phyloP scores from a whole-genome alignment of 495 filamentous ascomycete genomes.

The Aspergillus affinis region DNA sequence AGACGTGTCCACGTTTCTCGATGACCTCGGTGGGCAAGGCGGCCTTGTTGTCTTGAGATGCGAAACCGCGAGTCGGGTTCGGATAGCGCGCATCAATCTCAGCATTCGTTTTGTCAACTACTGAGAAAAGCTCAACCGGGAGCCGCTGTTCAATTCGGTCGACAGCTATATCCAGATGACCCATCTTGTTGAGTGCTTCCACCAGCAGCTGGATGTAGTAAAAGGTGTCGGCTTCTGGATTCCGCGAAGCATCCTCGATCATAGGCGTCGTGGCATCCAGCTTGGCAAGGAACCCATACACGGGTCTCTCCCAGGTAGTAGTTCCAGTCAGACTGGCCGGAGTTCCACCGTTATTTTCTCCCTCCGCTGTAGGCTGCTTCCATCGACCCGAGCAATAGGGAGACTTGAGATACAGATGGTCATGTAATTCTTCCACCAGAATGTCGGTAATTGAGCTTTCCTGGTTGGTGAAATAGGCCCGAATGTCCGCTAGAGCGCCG shows the following conservation, averaged over 20 bases:
- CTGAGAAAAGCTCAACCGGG: slow-evolving; percentile 88
- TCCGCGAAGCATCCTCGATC: slow-evolving; percentile 82
- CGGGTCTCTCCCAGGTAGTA: slow-evolving; percentile 55
- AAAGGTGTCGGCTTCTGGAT: slow-evolving; percentile 92
- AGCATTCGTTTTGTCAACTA: slow-evolving; percentile 91
- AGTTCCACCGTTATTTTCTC: slow-evolving; percentile 59
- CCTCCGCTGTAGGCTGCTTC: slow-evolving; percentile 59
- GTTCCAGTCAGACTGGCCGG: slow-evolving; percentile 28
- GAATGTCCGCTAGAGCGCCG: slow-evolving; percentile 81
- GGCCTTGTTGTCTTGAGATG: slow-evolving; percentile 41
- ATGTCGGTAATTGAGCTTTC: slow-evolving; percentile 92
- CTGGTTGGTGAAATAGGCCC: slow-evolving; percentile 88
- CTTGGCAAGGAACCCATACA: slow-evolving; percentile 77
- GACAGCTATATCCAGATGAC: slow-evolving; percentile 78
- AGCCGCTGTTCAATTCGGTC: slow-evolving; percentile 89
- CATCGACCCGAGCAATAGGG: slow-evolving; percentile 94
- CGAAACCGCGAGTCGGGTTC: slow-evolving; percentile 59
- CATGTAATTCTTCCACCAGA: slow-evolving; percentile 92
- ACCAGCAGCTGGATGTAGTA: slow-evolving; percentile 86
- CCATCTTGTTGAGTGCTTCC: slow-evolving; percentile 85
- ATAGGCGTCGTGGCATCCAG: slow-evolving; percentile 71
- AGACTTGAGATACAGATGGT: slow-evolving; percentile 94
- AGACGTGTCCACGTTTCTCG: slow-evolving; percentile 72
- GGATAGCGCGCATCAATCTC: slow-evolving; percentile 93
- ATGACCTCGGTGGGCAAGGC: slow-evolving; percentile 66